Evolutionary conservation across 192 early-diverging fungal species (phyloP).

Genomic region (Rhizophagus clarus): DNA sequence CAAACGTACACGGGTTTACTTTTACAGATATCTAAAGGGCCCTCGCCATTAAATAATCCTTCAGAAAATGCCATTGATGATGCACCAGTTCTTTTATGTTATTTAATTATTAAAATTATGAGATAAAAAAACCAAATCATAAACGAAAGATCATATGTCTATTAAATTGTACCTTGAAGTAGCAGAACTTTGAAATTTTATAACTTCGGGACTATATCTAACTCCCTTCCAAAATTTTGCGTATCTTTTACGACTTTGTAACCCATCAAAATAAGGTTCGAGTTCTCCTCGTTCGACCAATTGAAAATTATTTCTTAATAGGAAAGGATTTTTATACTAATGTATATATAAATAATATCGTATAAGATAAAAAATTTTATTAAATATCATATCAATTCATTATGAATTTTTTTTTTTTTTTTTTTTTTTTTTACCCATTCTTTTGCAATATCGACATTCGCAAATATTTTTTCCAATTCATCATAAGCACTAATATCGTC

Average conservation of each 20-base stretch:
- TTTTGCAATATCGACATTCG: background rate
- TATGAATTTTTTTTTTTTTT: background rate
- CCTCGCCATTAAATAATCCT: no score
- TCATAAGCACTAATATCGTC: background rate
- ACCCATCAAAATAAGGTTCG: background rate
- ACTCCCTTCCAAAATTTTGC: no score
- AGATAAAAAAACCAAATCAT: no score
- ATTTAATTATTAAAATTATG: background rate
- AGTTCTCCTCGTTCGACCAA: no score
- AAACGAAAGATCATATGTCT: background rate
- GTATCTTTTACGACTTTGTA: background rate
- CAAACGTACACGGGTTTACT: background rate
- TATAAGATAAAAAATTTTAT: background rate
- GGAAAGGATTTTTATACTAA: conserved; percentile 17
- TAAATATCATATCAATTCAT: background rate
- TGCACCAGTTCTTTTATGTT: background rate
- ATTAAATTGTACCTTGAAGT: background rate
- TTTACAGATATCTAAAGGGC: background rate
- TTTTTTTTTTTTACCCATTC: conserved; percentile 14
- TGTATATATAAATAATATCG: no score
- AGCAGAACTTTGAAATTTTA: no score
- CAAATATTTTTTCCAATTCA: background rate
- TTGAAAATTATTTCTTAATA: no score
- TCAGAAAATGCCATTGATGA: background rate
- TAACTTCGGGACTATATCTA: no score